phyloP scores from a whole-genome alignment of 2,329 filamentous ascomycete species.

The Coniochaeta prunicola region DNA sequence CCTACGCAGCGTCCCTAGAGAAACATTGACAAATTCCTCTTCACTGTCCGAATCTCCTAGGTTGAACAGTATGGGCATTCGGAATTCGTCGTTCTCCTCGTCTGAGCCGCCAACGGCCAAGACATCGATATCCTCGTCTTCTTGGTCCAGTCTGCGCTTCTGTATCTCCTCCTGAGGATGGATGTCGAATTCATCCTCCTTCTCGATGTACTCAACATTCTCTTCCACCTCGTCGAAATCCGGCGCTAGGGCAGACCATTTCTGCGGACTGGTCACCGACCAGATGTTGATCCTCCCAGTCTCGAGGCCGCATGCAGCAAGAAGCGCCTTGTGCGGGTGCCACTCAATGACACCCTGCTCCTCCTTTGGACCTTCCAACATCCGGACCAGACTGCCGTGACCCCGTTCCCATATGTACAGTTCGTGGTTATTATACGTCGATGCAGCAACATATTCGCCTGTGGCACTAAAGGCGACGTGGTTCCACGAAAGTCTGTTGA shows the following conservation, averaged over 20 bases:
- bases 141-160: slow-evolving; percentile 79
- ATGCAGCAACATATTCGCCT: slow-evolving; percentile 92
- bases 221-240: slow-evolving; percentile 98
- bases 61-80: slow-evolving; percentile 89
- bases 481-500: slow-evolving; percentile 93
- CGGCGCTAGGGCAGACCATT: slow-evolving; percentile 93
- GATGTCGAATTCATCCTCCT: slow-evolving; percentile 96
- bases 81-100: slow-evolving; percentile 54
- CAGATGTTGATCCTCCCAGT: slow-evolving; percentile 91
- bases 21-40: slow-evolving; percentile 69
- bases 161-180: slow-evolving; percentile 92
- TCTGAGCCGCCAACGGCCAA: slow-evolving; percentile 64
- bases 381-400: slow-evolving; percentile 90
- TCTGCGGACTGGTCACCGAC: slow-evolving; percentile 90
- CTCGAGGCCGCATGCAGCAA: slow-evolving; percentile 88
- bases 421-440: slow-evolving; percentile 97
- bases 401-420: slow-evolving; percentile 97
- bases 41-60: slow-evolving; percentile 92
- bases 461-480: slow-evolving; percentile 92
- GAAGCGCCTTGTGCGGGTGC: slow-evolving; percentile 81
- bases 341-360: slow-evolving; percentile 96
- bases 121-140: slow-evolving; percentile 92
- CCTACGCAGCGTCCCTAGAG: slow-evolving; percentile 75
- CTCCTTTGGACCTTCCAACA: slow-evolving; percentile 93
- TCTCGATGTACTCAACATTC: slow-evolving; percentile 93